Evolutionary conservation across 1,139 yeast species (phyloP).

Genomic region (Suhomyces maxii): DNA sequence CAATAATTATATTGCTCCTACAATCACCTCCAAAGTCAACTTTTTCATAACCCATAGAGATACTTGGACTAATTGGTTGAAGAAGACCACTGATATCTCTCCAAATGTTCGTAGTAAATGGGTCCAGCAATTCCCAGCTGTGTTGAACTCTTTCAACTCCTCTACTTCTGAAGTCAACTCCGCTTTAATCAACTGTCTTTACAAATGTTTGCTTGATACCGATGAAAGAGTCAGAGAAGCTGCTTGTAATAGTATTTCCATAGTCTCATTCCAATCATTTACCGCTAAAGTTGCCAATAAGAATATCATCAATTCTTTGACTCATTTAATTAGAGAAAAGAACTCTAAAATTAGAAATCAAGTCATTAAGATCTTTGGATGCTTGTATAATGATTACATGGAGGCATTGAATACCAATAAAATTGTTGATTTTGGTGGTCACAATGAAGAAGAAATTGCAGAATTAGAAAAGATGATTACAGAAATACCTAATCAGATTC

Average conservation of each 20-base stretch:
- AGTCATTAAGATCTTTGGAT: constrained; percentile 57
- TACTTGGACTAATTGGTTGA: constrained; percentile 70
- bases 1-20: constrained; percentile 14
- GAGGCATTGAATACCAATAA: constrained; percentile 16
- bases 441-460: constrained; percentile 30
- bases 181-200: constrained; percentile 59
- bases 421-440: constrained; percentile 32
- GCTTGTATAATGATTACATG: constrained; percentile 47
- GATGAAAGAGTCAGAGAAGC: constrained; percentile 72
- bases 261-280: constrained; percentile 40
- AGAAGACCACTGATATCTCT: constrained; percentile 70
- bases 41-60: constrained; percentile 61
- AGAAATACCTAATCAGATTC: constrained; percentile 61
- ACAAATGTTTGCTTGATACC: constrained; percentile 70
- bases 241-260: constrained; percentile 52
- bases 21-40: constrained; percentile 42
- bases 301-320: constrained; percentile 52
- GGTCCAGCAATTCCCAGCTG: constrained; percentile 54
- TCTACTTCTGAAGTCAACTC: constrained; percentile 48
- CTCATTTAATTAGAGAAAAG: constrained; percentile 70
- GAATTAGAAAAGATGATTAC: constrained; percentile 38
- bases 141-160: constrained; percentile 33
- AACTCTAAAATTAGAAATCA: constrained; percentile 63
- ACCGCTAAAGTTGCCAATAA: constrained; percentile 46
- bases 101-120: constrained; percentile 66